Evolutionary conservation across 2,329 filamentous ascomycete species (phyloP).

Genomic region (Trichoderma oligosporum): DNA sequence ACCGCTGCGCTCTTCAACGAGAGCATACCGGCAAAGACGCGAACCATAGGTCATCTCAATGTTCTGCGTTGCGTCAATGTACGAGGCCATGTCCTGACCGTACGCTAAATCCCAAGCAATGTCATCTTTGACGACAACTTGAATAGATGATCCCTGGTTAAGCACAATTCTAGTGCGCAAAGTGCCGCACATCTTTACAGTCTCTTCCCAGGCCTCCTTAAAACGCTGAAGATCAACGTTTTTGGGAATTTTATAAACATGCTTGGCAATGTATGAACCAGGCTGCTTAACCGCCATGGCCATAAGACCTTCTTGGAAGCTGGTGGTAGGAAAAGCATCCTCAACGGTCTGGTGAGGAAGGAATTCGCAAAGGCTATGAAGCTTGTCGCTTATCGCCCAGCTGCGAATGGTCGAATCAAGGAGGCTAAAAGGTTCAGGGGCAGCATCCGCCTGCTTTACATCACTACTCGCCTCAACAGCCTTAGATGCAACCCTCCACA

Average conservation of each 20-base stretch:
- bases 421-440: neutral
- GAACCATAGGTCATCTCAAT: slow-evolving; percentile 5
- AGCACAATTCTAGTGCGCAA: slow-evolving; percentile 16
- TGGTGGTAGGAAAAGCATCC: neutral
- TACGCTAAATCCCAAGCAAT: neutral
- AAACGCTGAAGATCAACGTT: neutral
- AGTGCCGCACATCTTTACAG: neutral
- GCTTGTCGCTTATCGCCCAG: neutral
- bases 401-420: neutral
- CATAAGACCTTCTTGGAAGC: slow-evolving; percentile 9
- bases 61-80: neutral
- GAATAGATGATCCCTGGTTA: neutral
- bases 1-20: neutral
- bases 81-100: neutral
- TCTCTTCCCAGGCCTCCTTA: slow-evolving; percentile 26
- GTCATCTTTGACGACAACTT: neutral
- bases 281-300: slow-evolving; percentile 8
- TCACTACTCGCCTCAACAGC: neutral
- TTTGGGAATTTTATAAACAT: neutral
- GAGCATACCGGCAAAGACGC: neutral
- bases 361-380: neutral
- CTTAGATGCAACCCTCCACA: neutral
- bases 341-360: neutral
- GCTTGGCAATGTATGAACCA: slow-evolving; percentile 1
- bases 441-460: slow-evolving; percentile 2